Evolutionary conservation across 2,329 filamentous ascomycete genomes (phyloP), one percentile per base, ranked within the genome.

Genomic region (Phyllosticta citrichinensis): DNA sequence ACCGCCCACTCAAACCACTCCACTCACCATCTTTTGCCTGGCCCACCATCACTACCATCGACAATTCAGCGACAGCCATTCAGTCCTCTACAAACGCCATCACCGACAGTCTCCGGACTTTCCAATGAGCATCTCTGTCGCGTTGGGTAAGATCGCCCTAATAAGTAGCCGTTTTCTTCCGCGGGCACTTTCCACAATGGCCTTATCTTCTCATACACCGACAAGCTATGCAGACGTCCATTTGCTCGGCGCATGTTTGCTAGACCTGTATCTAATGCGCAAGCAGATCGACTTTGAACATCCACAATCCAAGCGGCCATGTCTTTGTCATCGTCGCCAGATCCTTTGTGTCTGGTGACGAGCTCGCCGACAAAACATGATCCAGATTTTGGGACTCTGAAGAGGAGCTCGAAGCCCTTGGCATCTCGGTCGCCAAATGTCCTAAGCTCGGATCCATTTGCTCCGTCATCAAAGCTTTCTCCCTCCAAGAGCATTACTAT

Each of bases 401-500:
- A 55, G 9, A 51, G 61, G 33, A 52, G 40, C 6, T 33, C 56
- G 52, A 56, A 62, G 35, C 61, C 61, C 40, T 40, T 62, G 33
- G 52, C 55, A 20, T 27, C 52, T 30, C 14, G 56, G 1, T 62
- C 60, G 20, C 33, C 60, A 24, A 62, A 62, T 10, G 19, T 62
- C 17, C 24, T 52, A 19, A 35, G 55, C 6, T 54, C 56, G 24
- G 57, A 62, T 40, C 61, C 61, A 3, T 58, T 62, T 47, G 20
- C 56, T 27, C 73, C 71, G 27, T 77, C 78, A 1, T 69, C 72
- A 54, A 80, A 79, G 62, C 25, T 59, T 20, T 73, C 71, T 27
- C 78, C 78, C 1, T 69, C 72, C 54, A 80, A 79, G 62, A 76
- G 76, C 0, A 74, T 80, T 67, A 67, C 77, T 52, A 63, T 80